Base-by-base conservation (phyloP, 441 rosid genomes). In the Adansonia madagascariensis region DNA sequence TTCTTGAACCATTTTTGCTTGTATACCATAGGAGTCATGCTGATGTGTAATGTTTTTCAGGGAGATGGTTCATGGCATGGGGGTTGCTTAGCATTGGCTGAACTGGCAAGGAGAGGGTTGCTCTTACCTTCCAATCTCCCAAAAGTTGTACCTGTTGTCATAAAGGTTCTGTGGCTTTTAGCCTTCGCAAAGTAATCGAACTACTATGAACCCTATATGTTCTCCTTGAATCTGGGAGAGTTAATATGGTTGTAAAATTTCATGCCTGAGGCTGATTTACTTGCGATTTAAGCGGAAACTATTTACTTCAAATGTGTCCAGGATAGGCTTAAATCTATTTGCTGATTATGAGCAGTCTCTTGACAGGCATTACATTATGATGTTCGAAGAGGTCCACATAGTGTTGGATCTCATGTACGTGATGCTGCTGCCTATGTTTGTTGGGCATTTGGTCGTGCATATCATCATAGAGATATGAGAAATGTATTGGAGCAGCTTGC, bases 1-100 rank as follows among this genome's bases (percentile, higher is more conserved):
- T 61, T 74, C 74, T 3, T 75, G 55, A 20, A 10, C 71, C n/a
- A 65, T 24, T 39, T 35, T 68, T 64, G 60, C 39, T 11, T 57
- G 65, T 68, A 75, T 24, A 56, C 56, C 60, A 8, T 78, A 62
- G 46, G 56, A 31, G 39, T 68, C 62, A 27, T 71, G 35, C 71
- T 72, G 76, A 81, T 61, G 64, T 71, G 81, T 55, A 56, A 50
- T 61, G 27, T 77, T 87, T 82, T 80, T 77, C 85, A 95, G 99
- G 97, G 98, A 80, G 99, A 95, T 88, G 98, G 97, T 79, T 92
- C 99, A 15, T 95, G 99, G 98, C 99, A 94, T 87, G 99, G 99
- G 46, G 98, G 97, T 80, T 95, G 99, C 92, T 87, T 94, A 83
- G 92, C 99, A 61, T 85, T 94, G 81, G 99, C 99, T 75, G 97